Evolutionary conservation across 164 flowering plant genomes (phyloP), one percentile per base, ranked within the genome.

Genomic region (grape (Vitis vinifera)): DNA sequence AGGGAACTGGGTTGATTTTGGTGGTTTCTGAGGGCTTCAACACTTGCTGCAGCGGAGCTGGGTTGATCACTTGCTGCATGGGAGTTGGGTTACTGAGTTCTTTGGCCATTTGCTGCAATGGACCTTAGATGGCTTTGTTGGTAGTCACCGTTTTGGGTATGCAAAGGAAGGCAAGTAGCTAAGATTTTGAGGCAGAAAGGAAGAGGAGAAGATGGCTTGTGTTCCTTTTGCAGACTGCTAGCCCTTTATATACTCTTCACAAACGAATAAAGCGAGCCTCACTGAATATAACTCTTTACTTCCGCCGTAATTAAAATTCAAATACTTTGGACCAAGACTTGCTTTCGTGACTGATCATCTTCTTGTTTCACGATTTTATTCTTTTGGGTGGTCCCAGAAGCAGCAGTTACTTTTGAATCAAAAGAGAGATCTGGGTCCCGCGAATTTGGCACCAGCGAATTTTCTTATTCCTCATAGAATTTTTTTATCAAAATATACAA

Each of bases 241-340:
- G 2, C 48, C 16, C 51, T 52, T 68, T 63, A 44, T 67, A 76
- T 76, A 76, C 17, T 12, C 4, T 13, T 16, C 16, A 30, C 23
- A 29, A 29, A 47, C 9, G 68, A 68, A 71, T 59, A 59, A 58
- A 64, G 72, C 27, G 44, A 31, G 8, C 7, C n/a, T 23, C 13
- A 19, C 15, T 64, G 77, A 64, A 77, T 73, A 74, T 17, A 72
- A 76, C 73, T 77, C 76, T 61, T 77, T 73, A 71, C 76, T 76
- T 76, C 70, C 16, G 27, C 1, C 10, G 17, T 57, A 66, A 61
- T 74, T 60, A 15, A 60, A 15, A 23, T 11, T 16, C 30, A 23
- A 2, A 13, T 1, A 8, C 63, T 6, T 29, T 1, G 15, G 27
- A 19, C 9, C 44, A 29, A 29, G 63, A 11, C 63, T 60, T 60